A percentile compares a stretch with the other conserved stretches of the same genome.
These are phyloP conservation scores for Fusarium armeniacum DNA, from an alignment of 2,329 filamentous ascomycete species.

Conservation along the genomic window DNA sequence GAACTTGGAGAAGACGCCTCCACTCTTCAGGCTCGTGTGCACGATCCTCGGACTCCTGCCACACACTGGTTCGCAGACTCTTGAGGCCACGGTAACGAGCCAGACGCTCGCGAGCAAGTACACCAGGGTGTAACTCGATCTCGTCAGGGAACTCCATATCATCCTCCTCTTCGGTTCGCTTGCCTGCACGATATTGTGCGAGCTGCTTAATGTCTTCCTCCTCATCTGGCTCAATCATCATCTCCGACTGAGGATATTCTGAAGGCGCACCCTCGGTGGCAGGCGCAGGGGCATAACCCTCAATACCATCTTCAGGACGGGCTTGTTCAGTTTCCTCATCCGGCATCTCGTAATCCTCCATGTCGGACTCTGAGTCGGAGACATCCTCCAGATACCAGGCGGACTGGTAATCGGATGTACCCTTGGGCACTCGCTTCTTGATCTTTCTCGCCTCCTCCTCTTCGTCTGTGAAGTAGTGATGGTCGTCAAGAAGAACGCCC, in stretches of 20 bases:
- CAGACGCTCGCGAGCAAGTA: slow-evolving; percentile 86
- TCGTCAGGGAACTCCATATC: slow-evolving; percentile 98
- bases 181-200: slow-evolving; percentile 82
- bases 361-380: slow-evolving; percentile 87
- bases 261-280: slow-evolving; percentile 85
- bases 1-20: slow-evolving; percentile 85
- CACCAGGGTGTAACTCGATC: slow-evolving; percentile 91
- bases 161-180: slow-evolving; percentile 85
- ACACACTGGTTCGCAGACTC: slow-evolving; percentile 86
- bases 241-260: slow-evolving; percentile 93
- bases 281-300: slow-evolving; percentile 74
- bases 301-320: slow-evolving; percentile 86
- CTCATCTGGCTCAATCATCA: slow-evolving; percentile 88
- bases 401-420: slow-evolving; percentile 93
- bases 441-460: slow-evolving; percentile 62
- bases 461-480: slow-evolving; percentile 96
- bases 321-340: slow-evolving; percentile 70
- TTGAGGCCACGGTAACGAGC: slow-evolving; percentile 92
- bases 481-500: slow-evolving; percentile 93
- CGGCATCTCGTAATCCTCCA: slow-evolving; percentile 74
- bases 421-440: slow-evolving; percentile 85
- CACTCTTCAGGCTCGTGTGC: slow-evolving; percentile 92
- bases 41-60: slow-evolving; percentile 90
- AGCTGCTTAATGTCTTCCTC: slow-evolving; percentile 83
- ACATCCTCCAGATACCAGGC: slow-evolving; percentile 91